Evolutionary conservation across 345 rosid species (phyloP), one percentile per base, ranked within the genome.

Genomic region (Brassica nigra): DNA sequence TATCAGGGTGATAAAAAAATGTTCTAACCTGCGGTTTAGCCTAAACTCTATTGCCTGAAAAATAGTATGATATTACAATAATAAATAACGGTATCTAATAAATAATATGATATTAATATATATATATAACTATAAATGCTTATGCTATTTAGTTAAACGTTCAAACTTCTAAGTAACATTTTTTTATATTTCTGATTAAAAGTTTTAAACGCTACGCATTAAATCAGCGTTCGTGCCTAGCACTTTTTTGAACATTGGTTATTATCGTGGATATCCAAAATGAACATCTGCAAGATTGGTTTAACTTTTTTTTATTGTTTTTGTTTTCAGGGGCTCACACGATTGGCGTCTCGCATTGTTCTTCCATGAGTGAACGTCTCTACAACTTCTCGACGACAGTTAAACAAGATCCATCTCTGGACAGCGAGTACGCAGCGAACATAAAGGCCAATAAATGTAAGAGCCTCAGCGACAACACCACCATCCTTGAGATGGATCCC

Each of bases 401-500:
- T 0, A 86, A 82, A 44, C 86, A 86, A 37, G 97, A 92, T 47
- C 97, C 97, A 0, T 70, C 95, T 11, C 76, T 91, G 0, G 93
- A 92, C 77, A 85, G 86, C 14, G 86, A 86, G 77, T 95, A 95
- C 67, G 97, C 97, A 2, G 80, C 89, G 0, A 89, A 73, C 68
- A 81, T 92, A 4, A 92, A 88, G 86, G 86, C 92, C 30, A 90
- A 72, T 10, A 91, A 90, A 81, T 95, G 99, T 77, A 88, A 47
- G 71, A 87, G 66, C 61, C 84, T 74, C 1, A 89, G 42, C 8
- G 95, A 95, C 68, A 88, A 80, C 78, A 84, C 79, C 30, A 94
- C 97, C 7, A 83, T 76, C 44, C 84, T 89, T 7, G 97, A 90
- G 76, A 91, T 94, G 92, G 91, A 94, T 68, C 97, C 98, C 0